A percentile compares a stretch with the other conserved stretches of the same genome.
Conservation (phyloP, 176 grass and related monocot genomes). For the Miscanthus lutarioriparius region DNA sequence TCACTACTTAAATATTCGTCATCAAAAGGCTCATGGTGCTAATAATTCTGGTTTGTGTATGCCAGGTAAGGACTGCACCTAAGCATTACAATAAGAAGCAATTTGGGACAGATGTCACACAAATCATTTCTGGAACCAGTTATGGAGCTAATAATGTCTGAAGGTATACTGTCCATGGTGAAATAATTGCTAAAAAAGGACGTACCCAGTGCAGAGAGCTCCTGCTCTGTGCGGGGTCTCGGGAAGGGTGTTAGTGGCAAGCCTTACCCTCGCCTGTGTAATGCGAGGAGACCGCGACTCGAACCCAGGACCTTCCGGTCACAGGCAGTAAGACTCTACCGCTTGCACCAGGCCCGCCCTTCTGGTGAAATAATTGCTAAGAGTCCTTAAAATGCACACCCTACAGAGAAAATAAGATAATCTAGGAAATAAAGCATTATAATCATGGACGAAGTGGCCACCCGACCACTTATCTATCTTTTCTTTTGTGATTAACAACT, state of each 20-base stretch:
- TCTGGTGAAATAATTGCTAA: conserved; percentile 13
- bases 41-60: conserved; percentile 33
- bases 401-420: background rate
- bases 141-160: conserved; percentile 16
- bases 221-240: no score
- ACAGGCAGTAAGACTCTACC: no score
- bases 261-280: no score
- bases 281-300: no score
- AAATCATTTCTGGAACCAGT: conserved; percentile 28
- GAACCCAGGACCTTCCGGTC: no score
- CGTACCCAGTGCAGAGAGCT: no score
- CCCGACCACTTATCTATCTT: conserved; percentile 15
- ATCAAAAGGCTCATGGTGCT: conserved; percentile 18
- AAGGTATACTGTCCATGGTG: conserved; percentile 14
- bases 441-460: background rate
- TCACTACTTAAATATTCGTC: background rate
- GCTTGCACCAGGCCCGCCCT: no score
- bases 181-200: conserved; percentile 13
- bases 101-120: background rate
- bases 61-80: conserved; percentile 14
- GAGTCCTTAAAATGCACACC: conserved; percentile 1
- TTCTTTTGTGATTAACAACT: background rate
- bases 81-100: conserved; percentile 9
- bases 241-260: no score
- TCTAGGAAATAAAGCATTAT: background rate